A percentile compares a stretch with the other conserved stretches of the same genome.
phyloP scores from a whole-genome alignment of 331 rosid genomes.

The Cucumis variabilis region DNA sequence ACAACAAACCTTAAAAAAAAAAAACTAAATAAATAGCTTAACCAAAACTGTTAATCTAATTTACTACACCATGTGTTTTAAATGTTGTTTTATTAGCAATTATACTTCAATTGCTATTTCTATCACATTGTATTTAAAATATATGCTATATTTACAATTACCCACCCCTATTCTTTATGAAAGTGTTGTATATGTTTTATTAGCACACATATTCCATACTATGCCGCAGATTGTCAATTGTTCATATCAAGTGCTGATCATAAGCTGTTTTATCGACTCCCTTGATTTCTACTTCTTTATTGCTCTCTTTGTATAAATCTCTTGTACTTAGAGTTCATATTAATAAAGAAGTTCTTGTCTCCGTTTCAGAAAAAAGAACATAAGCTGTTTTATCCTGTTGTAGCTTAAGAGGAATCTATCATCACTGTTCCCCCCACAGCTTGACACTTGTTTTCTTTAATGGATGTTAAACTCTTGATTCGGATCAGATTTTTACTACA shows the following conservation, averaged over 20 bases:
- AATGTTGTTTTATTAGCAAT: neutral
- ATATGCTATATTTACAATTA: neutral
- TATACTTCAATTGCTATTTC: neutral
- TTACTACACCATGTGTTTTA: neutral
- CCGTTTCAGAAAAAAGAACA: too few species aligned
- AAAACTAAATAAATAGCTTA: neutral
- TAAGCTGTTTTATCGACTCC: neutral
- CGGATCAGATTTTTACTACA: slow-evolving; percentile 10
- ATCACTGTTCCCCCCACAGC: neutral
- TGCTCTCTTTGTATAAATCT: too few species aligned
- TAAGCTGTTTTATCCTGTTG: neutral
- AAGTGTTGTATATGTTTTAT: neutral
- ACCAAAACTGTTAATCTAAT: neutral
- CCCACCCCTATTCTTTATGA: neutral
- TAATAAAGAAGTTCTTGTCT: too few species aligned
- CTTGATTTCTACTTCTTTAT: too few species aligned
- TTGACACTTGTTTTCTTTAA: neutral
- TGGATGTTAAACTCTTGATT: neutral
- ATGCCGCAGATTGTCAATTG: neutral
- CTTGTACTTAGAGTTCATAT: too few species aligned
- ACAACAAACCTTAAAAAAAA: neutral
- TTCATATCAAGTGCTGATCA: neutral
- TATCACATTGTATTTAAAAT: neutral
- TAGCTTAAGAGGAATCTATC: neutral
- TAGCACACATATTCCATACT: neutral